Evolutionary conservation across 352 stramenopile genomes (phyloP).

Genomic region (Pythium grandisporangium): DNA sequence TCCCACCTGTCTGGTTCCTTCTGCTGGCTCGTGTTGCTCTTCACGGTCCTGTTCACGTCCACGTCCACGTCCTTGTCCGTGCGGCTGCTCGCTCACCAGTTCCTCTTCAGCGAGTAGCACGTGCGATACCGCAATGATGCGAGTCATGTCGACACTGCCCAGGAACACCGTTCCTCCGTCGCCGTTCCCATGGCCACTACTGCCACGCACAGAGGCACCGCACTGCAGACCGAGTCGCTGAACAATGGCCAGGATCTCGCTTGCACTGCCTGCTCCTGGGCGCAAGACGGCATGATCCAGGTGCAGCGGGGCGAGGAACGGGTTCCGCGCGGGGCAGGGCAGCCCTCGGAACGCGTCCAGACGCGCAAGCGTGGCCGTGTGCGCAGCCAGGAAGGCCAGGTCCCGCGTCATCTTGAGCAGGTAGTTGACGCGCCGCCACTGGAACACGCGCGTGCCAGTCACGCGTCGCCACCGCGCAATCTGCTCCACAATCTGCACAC

Average conservation of each 20-base stretch:
- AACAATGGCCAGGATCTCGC: too few relatives aligned
- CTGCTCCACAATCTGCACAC: constrained; percentile 57
- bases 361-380: constrained; percentile 10
- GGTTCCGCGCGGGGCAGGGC: constrained; percentile 54
- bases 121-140: constrained; percentile 42
- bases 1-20: too few relatives aligned
- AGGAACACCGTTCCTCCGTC: too few relatives aligned
- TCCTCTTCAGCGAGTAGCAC: constrained; percentile 34
- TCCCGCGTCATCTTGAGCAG: constrained; percentile 71
- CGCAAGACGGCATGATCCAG: constrained; percentile 46
- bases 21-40: too few relatives aligned
- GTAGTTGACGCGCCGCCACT: constrained; percentile 73
- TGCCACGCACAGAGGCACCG: too few relatives aligned
- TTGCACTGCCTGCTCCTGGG: too few relatives aligned
- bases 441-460: constrained; percentile 28
- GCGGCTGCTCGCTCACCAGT: constrained; percentile 4
- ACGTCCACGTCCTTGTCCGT: background rate
- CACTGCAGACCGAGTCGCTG: too few relatives aligned
- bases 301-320: constrained; percentile 45
- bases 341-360: constrained; percentile 34
- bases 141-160: constrained; percentile 44
- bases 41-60: background rate
- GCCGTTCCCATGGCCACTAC: too few relatives aligned
- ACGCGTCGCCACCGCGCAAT: constrained; percentile 41
- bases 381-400: constrained; percentile 39